A percentile compares a stretch with the other conserved stretches of the same genome.
Evolutionary conservation across 2,329 filamentous ascomycete species (phyloP).

Genomic region (Tricladium varicosporioides): DNA sequence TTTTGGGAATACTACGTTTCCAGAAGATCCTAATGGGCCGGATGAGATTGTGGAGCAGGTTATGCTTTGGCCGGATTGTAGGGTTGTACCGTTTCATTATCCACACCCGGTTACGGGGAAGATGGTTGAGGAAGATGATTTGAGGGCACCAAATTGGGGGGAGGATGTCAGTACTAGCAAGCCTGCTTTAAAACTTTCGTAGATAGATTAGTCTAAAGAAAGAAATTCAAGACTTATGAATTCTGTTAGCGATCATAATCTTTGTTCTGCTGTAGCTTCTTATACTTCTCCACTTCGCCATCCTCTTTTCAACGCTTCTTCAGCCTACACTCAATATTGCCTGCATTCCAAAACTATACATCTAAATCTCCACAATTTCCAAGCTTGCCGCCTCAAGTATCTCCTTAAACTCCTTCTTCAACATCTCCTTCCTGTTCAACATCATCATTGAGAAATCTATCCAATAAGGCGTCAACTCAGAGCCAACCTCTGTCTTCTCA

Average conservation of each 20-base stretch:
- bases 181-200: slow-evolving; percentile 4
- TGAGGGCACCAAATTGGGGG: slow-evolving; percentile 2
- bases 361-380: slow-evolving; percentile 30
- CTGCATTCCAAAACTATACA: slow-evolving; percentile 14
- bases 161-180: slow-evolving; percentile 4
- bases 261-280: too few species aligned
- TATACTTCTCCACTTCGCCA: too few species aligned
- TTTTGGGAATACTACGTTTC: slow-evolving; percentile 46
- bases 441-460: slow-evolving; percentile 28
- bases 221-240: too few species aligned
- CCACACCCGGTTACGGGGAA: slow-evolving; percentile 6
- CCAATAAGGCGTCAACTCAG: slow-evolving; percentile 33
- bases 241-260: too few species aligned
- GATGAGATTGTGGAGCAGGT: slow-evolving; percentile 52
- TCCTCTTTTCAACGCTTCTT: not conserved
- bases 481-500: slow-evolving; percentile 20
- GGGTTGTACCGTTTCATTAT: slow-evolving; percentile 25
- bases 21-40: slow-evolving; percentile 49
- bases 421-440: slow-evolving; percentile 30
- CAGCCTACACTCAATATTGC: slow-evolving; percentile 18
- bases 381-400: slow-evolving; percentile 25
- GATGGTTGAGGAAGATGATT: slow-evolving; percentile 3
- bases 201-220: too few species aligned
- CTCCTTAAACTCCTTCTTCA: slow-evolving; percentile 27
- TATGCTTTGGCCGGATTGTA: slow-evolving; percentile 56